Percentiles rank a stretch among this genome's conserved stretches.
These are phyloP conservation scores for Torulaspora microellipsoides DNA, from an alignment of 805 yeast species.

Conservation along the genomic window DNA sequence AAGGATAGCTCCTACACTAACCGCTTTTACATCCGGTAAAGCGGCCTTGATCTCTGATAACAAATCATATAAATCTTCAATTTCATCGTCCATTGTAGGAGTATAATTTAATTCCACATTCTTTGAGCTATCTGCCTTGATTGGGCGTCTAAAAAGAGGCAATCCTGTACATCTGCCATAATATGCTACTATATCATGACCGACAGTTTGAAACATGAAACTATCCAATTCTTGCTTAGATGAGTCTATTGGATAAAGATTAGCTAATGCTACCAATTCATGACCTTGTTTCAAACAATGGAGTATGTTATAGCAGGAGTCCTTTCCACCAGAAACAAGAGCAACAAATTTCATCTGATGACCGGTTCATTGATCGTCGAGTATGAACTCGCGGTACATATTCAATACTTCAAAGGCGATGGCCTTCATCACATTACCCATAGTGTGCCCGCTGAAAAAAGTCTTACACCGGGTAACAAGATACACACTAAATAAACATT, in stretches of 20 bases:
- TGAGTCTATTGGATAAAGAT: conserved; percentile 60
- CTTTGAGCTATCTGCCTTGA: conserved; percentile 52
- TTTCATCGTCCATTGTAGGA: conserved; percentile 71
- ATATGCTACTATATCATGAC: conserved; percentile 66
- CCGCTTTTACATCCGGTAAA: conserved; percentile 76
- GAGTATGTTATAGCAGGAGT: conserved; percentile 82
- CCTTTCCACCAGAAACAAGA: conserved; percentile 92
- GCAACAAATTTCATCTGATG: conserved; percentile 87
- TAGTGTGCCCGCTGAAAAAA: no score
- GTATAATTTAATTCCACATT: conserved; percentile 66
- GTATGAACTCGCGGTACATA: neutral
- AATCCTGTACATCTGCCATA: conserved; percentile 70
- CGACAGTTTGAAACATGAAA: conserved; percentile 97
- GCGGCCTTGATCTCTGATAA: conserved; percentile 42
- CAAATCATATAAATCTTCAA: conserved; percentile 69
- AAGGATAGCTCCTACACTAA: conserved; percentile 92
- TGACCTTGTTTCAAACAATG: conserved; percentile 87
- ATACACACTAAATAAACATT: no score
- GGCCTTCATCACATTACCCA: no score
- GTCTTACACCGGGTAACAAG: no score
- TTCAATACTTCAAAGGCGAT: neutral
- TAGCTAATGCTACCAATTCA: conserved; percentile 78
- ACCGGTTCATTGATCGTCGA: neutral
- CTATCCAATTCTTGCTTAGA: conserved; percentile 74
- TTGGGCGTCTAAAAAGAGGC: conserved; percentile 70